phyloP scores from a whole-genome alignment of 495 filamentous ascomycete species.

The Baudoinia panamericana region DNA sequence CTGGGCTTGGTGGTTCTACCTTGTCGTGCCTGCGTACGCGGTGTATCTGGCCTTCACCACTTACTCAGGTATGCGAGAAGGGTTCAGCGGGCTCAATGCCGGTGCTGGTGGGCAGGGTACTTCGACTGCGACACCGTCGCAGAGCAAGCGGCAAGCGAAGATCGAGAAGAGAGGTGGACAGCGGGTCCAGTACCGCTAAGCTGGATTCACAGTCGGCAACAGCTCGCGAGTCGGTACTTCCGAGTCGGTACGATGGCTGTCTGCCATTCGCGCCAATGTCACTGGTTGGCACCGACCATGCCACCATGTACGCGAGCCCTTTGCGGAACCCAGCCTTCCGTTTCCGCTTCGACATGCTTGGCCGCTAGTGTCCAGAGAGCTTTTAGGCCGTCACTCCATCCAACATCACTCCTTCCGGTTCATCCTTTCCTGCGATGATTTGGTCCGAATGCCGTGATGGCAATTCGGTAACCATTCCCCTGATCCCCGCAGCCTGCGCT shows the following conservation, averaged over 20 bases:
- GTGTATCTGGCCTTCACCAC: slow-evolving; percentile 26
- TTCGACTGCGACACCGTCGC: slow-evolving; percentile 9
- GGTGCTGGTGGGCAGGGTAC: slow-evolving; percentile 15
- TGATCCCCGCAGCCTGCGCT: slow-evolving; percentile 21
- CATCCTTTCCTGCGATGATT: too few relatives aligned
- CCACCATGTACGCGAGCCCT: too few relatives aligned
- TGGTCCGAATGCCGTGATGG: background rate
- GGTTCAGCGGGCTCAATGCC: slow-evolving; percentile 24
- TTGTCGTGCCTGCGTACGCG: slow-evolving; percentile 28
- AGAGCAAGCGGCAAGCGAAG: slow-evolving; percentile 30
- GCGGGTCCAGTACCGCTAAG: slow-evolving; percentile 27
- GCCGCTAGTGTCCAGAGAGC: too few relatives aligned
- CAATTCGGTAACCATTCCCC: slow-evolving; percentile 21
- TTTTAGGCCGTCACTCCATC: too few relatives aligned
- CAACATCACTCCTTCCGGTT: too few relatives aligned
- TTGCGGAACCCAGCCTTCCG: too few relatives aligned
- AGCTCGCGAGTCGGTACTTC: too few relatives aligned
- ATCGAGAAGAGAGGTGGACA: slow-evolving; percentile 32
- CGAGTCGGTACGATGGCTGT: too few relatives aligned
- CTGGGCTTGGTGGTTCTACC: slow-evolving; percentile 30
- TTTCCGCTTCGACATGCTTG: too few relatives aligned
- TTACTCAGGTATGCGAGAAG: slow-evolving; percentile 22
- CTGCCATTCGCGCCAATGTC: too few relatives aligned
- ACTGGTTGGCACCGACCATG: too few relatives aligned
- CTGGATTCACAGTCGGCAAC: background rate